Conservation (phyloP, 2,329 filamentous ascomycete species). For the Cladophialophora exuberans region DNA sequence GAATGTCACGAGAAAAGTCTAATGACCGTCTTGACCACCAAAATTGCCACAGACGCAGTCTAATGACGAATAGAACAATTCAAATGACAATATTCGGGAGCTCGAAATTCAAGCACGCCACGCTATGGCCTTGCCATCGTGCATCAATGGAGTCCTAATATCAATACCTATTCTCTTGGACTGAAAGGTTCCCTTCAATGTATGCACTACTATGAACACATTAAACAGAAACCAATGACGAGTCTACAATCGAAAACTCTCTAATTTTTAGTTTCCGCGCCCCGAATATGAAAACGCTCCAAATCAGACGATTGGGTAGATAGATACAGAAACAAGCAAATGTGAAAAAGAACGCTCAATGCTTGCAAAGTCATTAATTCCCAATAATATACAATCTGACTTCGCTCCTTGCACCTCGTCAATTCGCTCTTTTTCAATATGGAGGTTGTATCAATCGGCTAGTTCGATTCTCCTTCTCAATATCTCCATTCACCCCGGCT, state of each 20-base stretch:
- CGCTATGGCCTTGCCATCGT: too few species aligned
- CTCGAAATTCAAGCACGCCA: too few species aligned
- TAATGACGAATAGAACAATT: neutral
- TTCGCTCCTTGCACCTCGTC: too few species aligned
- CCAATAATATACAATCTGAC: neutral
- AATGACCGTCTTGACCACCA: too few species aligned
- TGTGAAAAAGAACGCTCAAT: neutral
- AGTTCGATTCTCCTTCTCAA: constrained; percentile 19
- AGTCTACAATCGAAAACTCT: neutral
- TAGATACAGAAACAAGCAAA: too few species aligned
- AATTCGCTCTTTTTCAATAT: too few species aligned
- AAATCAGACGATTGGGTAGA: too few species aligned
- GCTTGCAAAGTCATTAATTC: neutral
- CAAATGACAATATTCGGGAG: neutral
- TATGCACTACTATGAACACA: neutral
- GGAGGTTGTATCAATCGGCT: constrained; percentile 29
- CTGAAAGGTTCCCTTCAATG: neutral
- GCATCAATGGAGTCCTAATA: neutral
- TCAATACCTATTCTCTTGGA: too few species aligned
- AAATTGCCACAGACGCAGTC: too few species aligned
- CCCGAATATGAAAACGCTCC: neutral
- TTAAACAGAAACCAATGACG: neutral
- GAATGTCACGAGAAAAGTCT: too few species aligned
- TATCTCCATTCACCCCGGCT: constrained; percentile 19
- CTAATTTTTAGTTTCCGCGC: neutral